Evolutionary conservation across 2,329 filamentous ascomycete species (phyloP).

Genomic region (Verticillium isaacii): DNA sequence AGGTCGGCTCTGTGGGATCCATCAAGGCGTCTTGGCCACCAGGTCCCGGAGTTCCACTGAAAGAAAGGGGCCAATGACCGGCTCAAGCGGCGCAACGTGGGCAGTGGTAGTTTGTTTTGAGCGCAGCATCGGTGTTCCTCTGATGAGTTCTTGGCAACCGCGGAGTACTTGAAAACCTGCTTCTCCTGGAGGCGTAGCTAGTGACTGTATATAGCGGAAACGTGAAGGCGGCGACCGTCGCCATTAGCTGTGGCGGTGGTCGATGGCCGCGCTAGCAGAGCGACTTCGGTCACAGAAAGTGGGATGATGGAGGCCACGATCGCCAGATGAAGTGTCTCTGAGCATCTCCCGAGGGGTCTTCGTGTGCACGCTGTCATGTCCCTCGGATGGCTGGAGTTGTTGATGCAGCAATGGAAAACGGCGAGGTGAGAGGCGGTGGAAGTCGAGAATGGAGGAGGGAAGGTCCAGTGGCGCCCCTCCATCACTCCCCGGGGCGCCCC

Average conservation of each 20-base stretch:
- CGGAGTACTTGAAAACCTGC: background rate
- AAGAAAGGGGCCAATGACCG: background rate
- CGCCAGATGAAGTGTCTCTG: no score
- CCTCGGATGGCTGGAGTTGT: no score
- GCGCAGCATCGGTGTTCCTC: background rate
- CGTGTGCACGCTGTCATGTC: no score
- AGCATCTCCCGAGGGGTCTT: no score
- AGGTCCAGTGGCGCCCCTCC: no score
- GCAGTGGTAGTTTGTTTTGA: background rate
- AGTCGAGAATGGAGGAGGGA: no score
- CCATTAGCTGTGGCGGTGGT: background rate
- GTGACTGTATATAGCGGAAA: background rate
- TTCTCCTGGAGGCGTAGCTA: no score
- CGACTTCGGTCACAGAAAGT: no score
- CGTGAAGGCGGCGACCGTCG: background rate
- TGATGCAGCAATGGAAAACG: background rate
- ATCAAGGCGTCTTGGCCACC: background rate
- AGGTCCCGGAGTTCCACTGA: background rate
- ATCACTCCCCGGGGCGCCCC: no score
- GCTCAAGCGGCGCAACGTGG: background rate
- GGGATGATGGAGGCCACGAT: no score
- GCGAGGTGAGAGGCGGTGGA: background rate
- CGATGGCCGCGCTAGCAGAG: no score
- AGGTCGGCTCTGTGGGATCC: background rate
- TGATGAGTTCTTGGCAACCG: background rate